Base-by-base conservation (phyloP, 2,329 filamentous ascomycete genomes). In the Fusarium circinatum region DNA sequence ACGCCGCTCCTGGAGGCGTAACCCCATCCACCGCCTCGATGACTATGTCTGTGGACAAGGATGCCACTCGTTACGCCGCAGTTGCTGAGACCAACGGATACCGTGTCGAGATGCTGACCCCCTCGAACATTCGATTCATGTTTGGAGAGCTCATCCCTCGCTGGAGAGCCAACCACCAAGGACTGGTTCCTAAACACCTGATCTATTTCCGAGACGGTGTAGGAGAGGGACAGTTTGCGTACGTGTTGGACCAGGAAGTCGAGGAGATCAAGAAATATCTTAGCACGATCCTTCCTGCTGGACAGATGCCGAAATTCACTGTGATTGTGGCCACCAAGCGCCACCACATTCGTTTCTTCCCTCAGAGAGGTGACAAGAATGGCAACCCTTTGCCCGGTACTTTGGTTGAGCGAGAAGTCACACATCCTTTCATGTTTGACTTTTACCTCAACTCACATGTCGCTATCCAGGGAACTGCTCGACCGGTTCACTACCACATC, bases 121-220 rank as follows among this genome's bases (percentile, higher is more conserved):
- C 88, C 0, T 80, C 85, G 2, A 96, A 94, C 73, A 89, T 94
- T 57, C 84, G 89, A 11, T 83, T 83, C 20, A 90, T 95, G 80
- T 87, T 98, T 30, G 84, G 87, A 0, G 88, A 88, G 11, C 85
- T 97, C 7, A 82, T 93, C 13, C 83, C 84, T 26, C 82, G 88
- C 48, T 98, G 95, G 94, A 84, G 88, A 59, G 86, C 87, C 26
- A 82, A 84, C 5, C 87, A 89, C n/a, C 69, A 75, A 2, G 62
- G 57, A 2, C 68, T 59, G 3, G 70, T 80, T 1, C 95, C 96
- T 0, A 76, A 88, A n/a, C 91, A 95, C 42, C 87, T 99, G 63
- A 93, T 97, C 76, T 98, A 97, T 83, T 93, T 98, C 82, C 94
- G 96, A 24, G 96, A 99, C 77, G 96, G 96, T 75, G 94, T 98